Percentiles rank a stretch among this genome's conserved stretches.
Evolutionary conservation across 2,329 filamentous ascomycete genomes (phyloP).

Genomic region (Fusarium sp.): DNA sequence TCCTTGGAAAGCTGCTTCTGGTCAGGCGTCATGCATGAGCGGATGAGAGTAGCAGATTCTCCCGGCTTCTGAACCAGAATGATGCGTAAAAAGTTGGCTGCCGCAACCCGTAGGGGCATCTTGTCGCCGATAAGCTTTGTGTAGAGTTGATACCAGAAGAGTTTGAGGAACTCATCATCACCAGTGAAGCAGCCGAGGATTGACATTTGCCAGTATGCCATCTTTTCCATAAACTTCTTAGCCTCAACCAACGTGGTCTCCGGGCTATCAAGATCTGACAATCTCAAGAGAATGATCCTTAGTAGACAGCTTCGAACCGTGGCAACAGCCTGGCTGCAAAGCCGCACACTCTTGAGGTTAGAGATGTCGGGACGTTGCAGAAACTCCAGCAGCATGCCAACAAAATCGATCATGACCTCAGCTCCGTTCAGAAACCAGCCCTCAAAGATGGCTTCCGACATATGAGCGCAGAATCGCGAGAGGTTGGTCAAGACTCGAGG

Average conservation of each 20-base stretch:
- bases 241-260: slow-evolving; percentile 73
- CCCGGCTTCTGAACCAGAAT: slow-evolving; percentile 93
- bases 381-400: slow-evolving; percentile 88
- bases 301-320: slow-evolving; percentile 84
- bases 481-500: slow-evolving; percentile 90
- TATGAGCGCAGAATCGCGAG: slow-evolving; percentile 82
- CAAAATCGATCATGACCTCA: slow-evolving; percentile 86
- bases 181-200: slow-evolving; percentile 83
- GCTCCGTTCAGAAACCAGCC: slow-evolving; percentile 96
- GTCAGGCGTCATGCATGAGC: slow-evolving; percentile 78
- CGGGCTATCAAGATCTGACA: slow-evolving; percentile 85
- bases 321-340: slow-evolving; percentile 87
- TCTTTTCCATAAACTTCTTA: slow-evolving; percentile 82
- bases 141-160: slow-evolving; percentile 95
- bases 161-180: slow-evolving; percentile 85
- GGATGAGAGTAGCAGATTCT: slow-evolving; percentile 82
- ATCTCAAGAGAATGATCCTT: slow-evolving; percentile 81
- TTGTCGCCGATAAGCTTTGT: slow-evolving; percentile 84
- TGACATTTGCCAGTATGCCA: slow-evolving; percentile 96
- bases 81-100: slow-evolving; percentile 90
- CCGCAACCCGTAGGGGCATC: slow-evolving; percentile 77
- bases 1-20: slow-evolving; percentile 80
- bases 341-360: slow-evolving; percentile 86
- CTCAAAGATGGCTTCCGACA: slow-evolving; percentile 93
- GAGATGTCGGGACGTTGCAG: slow-evolving; percentile 88